These are phyloP conservation scores for Dictyostelium capitatum DNA, from an alignment of 78 protist species.

Conservation along the genomic window DNA sequence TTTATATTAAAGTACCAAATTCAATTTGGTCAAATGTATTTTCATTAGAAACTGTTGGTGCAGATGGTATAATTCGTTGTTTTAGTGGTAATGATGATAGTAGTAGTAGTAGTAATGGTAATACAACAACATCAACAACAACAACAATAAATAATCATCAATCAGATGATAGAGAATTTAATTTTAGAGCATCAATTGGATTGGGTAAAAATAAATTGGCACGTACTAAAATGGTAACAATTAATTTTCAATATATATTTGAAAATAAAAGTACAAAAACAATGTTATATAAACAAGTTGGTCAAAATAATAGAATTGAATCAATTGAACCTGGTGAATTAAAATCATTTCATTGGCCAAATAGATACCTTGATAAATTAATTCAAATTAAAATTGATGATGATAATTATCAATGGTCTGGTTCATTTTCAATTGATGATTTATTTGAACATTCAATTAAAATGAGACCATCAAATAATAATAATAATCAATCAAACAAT, in stretches of 20 bases:
- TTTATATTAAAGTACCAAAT: conserved; percentile 39
- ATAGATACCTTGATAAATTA: conserved; percentile 5
- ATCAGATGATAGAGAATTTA: conserved; percentile 16
- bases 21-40: conserved; percentile 38
- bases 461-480: neutral
- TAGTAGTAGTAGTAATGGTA: neutral
- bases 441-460: conserved; percentile 33
- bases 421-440: conserved; percentile 55
- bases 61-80: conserved; percentile 29
- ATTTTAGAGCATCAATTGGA: conserved; percentile 58
- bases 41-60: conserved; percentile 62
- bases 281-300: conserved; percentile 50
- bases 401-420: conserved; percentile 50
- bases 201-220: conserved; percentile 64
- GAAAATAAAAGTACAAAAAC: conserved; percentile 19
- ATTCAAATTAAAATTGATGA: conserved; percentile 46
- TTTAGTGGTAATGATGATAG: neutral
- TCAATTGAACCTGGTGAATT: conserved; percentile 31
- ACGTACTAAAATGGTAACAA: conserved; percentile 79
- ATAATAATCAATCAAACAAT: neutral
- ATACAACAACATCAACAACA: neutral
- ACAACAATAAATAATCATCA: neutral
- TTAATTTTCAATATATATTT: conserved; percentile 61
- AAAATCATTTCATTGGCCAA: conserved; percentile 76
- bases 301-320: conserved; percentile 15